These are phyloP conservation scores for Euclidium syriacum DNA, from an alignment of 345 rosid genomes.

Conservation along the genomic window DNA sequence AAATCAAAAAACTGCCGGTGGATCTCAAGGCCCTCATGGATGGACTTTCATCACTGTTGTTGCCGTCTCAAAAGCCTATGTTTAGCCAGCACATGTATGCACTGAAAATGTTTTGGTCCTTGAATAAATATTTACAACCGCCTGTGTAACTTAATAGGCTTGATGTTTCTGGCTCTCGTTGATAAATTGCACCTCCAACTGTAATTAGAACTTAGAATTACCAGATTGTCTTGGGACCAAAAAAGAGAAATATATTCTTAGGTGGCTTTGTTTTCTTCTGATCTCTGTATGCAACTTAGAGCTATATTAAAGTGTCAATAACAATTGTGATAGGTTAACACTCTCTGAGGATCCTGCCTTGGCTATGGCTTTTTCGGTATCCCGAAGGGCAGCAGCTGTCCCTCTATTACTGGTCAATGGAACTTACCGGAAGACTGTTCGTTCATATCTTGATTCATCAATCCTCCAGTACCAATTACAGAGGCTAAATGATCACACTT, in stretches of 20 bases:
- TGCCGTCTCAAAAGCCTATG: slow-evolving; percentile 78
- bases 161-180: slow-evolving; percentile 12
- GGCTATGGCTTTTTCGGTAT: slow-evolving; percentile 98
- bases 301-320: slow-evolving; percentile 15
- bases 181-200: slow-evolving; percentile 2
- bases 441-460: slow-evolving; percentile 90
- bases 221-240: neutral
- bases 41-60: slow-evolving; percentile 81
- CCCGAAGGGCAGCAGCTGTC: slow-evolving; percentile 95
- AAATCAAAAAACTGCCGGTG: slow-evolving; percentile 67
- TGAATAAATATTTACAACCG: neutral
- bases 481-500: slow-evolving; percentile 65
- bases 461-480: slow-evolving; percentile 89
- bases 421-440: slow-evolving; percentile 85
- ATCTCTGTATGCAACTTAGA: slow-evolving; percentile 7
- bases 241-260: neutral
- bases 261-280: neutral
- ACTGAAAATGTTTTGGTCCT: slow-evolving; percentile 9
- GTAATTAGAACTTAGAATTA: slow-evolving; percentile 11
- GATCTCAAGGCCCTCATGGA: slow-evolving; percentile 70
- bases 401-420: slow-evolving; percentile 96
- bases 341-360: slow-evolving; percentile 98
- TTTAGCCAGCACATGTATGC: slow-evolving; percentile 73
- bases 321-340: slow-evolving; percentile 48
- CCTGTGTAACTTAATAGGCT: neutral